phyloP scores from a whole-genome alignment of 352 stramenopile genomes.

The Globisporangium spinosum region DNA sequence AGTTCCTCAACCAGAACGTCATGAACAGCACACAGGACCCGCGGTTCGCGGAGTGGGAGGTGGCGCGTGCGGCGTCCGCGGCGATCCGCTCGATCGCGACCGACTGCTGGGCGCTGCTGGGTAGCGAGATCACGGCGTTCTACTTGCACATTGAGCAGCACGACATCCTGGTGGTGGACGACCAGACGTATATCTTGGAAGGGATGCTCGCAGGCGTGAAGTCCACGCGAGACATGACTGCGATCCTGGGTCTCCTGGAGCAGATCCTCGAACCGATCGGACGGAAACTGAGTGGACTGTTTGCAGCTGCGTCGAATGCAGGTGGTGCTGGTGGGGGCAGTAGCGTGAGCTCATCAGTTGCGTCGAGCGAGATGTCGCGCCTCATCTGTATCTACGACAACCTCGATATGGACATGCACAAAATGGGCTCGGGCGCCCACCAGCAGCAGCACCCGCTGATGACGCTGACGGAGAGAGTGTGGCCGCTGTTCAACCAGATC shows the following conservation, averaged over 20 bases:
- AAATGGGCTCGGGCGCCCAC: constrained; percentile 7
- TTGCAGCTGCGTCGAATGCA: constrained; percentile 29
- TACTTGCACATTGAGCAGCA: constrained; percentile 74
- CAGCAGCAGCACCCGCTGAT: constrained; percentile 41
- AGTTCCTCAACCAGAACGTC: constrained; percentile 73
- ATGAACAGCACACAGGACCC: constrained; percentile 45
- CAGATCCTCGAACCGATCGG: constrained; percentile 67
- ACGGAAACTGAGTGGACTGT: constrained; percentile 40
- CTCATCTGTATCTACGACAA: constrained; percentile 87
- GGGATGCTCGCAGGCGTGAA: constrained; percentile 64
- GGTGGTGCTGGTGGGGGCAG: constrained; percentile 12
- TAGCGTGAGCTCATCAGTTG: constrained; percentile 34
- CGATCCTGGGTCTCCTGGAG: constrained; percentile 52
- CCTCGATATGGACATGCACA: constrained; percentile 39
- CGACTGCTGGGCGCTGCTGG: constrained; percentile 73
- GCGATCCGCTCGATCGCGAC: constrained; percentile 70
- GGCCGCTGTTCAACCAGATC: constrained; percentile 78
- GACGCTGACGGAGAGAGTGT: constrained; percentile 73
- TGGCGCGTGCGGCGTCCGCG: constrained; percentile 62
- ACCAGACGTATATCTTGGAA: constrained; percentile 85
- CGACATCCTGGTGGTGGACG: constrained; percentile 65
- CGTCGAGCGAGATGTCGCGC: constrained; percentile 65
- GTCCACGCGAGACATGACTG: constrained; percentile 38
- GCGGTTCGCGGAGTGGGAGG: constrained; percentile 65
- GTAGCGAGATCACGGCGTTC: constrained; percentile 63